Evolutionary conservation across 2,329 filamentous ascomycete genomes (phyloP).

Genomic region (Stachybotrys chlorohalonatus): DNA sequence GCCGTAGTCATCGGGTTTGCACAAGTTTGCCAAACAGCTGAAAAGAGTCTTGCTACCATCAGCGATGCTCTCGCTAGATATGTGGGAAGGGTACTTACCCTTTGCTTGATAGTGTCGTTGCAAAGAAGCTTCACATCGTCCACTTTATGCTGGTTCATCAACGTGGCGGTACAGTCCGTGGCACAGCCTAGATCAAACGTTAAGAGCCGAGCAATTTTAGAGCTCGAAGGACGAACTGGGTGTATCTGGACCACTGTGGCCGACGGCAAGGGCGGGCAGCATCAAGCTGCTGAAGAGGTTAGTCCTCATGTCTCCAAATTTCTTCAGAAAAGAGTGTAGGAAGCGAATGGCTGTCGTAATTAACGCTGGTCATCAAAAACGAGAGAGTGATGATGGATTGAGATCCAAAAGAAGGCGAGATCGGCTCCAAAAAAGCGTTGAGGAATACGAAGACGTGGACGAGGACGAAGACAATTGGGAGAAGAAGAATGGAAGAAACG

Average conservation of each 20-base stretch:
- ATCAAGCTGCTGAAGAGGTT: conserved; percentile 4
- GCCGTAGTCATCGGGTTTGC: conserved; percentile 17
- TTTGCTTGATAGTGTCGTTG: conserved; percentile 11
- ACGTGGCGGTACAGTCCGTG: conserved; percentile 7
- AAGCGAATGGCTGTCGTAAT: conserved; percentile 14
- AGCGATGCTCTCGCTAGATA: background rate
- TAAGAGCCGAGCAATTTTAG: background rate
- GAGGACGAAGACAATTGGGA: conserved; percentile 9
- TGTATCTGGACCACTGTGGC: conserved; percentile 2
- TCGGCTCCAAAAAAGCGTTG: conserved; percentile 12
- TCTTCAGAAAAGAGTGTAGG: background rate
- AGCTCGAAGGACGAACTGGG: conserved; percentile 2
- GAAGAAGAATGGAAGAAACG: conserved; percentile 6
- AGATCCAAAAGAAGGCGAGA: conserved; percentile 23
- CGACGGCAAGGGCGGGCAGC: conserved; percentile 6
- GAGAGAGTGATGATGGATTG: conserved; percentile 7
- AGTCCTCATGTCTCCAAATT: background rate
- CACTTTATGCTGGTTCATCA: conserved; percentile 5
- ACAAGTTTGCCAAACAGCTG: conserved; percentile 18
- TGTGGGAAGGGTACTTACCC: conserved; percentile 8
- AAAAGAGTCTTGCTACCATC: conserved; percentile 15
- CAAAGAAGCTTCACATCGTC: conserved; percentile 4
- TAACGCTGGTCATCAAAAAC: conserved; percentile 23
- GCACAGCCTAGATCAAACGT: conserved; percentile 7
- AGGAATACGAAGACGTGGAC: conserved; percentile 11